Base-by-base conservation (phyloP, 805 yeast genomes). In the Candida caryicola region DNA sequence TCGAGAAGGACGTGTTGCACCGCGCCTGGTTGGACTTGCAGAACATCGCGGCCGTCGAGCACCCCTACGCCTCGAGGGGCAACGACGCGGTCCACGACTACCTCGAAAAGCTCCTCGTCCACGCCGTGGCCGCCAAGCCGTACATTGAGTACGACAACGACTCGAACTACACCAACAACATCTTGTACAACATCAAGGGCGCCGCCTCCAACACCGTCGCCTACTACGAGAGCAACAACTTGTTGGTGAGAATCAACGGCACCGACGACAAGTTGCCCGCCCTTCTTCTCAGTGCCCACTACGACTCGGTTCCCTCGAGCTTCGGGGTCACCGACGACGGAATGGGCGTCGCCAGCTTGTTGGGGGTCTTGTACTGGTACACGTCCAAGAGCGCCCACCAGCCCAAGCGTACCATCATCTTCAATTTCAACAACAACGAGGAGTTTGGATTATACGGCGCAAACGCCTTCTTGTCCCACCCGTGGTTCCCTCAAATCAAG, bases 321-420 rank as follows among this genome's bases (percentile, higher is more conserved):
- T 79, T 68, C 50, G 97, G 97, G 21, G 79, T 93, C 2, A 90
- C 96, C 2, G 97, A 90, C 57, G 96, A 88, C 54, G 96, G 96
- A 1, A 80, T 81, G 66, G 96, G 96, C 6, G 71, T 87, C 43
- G 95, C 89, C 1, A 74, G 93, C 7, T 66, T 89, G 71, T 62
- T 89, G 33, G 95, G 89, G 1, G 65, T 85, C 2, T 62, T 89
- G 41, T 71, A 78, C 29, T 62, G 77, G 49, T 76, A 66, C 47
- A 39, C 60, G 14, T 19, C 39, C 4, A 42, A 47, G 4, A 31
- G 42, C 7, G 57, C 69, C 0, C 47, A 60, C 1, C 82, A 74
- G 45, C 95, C 96, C 1, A 57, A 70, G 31, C 71, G 95, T 41
- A 83, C 90, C 3, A 62, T 90, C 10, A 69, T 89, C 5, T 80